Conservation (phyloP, 2,329 filamentous ascomycete genomes). For the Fusarium tjaetaba region DNA sequence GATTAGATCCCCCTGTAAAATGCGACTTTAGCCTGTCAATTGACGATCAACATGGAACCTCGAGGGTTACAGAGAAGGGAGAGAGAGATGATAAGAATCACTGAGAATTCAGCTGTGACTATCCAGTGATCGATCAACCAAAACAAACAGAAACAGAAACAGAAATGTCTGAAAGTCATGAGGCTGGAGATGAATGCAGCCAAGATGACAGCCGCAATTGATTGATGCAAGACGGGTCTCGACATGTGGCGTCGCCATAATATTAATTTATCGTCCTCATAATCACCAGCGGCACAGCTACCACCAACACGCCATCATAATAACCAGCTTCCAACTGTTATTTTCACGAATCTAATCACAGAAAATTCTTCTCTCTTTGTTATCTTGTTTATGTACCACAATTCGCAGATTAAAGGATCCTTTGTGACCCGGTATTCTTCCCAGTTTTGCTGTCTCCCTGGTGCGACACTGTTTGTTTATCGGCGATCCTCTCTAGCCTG, state of each 20-base stretch:
- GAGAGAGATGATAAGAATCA: background rate
- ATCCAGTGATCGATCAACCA: background rate
- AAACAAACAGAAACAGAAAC: background rate
- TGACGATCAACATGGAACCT: constrained; percentile 24
- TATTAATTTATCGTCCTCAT: constrained; percentile 4
- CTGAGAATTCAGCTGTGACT: background rate
- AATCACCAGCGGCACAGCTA: constrained; percentile 23
- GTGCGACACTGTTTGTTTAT: constrained; percentile 24
- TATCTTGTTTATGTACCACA: background rate
- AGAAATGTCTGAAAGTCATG: constrained; percentile 2
- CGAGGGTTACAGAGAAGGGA: background rate
- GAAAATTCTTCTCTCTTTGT: background rate
- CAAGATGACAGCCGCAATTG: background rate
- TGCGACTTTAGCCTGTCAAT: constrained; percentile 21
- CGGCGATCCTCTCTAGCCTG: constrained; percentile 11
- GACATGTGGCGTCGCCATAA: background rate
- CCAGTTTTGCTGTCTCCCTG: constrained; percentile 15
- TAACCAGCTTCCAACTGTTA: background rate
- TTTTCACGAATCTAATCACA: background rate
- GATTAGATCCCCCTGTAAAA: background rate
- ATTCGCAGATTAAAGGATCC: constrained; percentile 30
- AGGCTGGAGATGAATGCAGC: constrained; percentile 3
- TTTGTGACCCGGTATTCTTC: constrained; percentile 24
- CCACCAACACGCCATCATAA: constrained; percentile 1
- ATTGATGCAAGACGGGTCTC: background rate